Evolutionary conservation across 257 asterid genomes (phyloP).

Genomic region (Solanum gracilifrons): DNA sequence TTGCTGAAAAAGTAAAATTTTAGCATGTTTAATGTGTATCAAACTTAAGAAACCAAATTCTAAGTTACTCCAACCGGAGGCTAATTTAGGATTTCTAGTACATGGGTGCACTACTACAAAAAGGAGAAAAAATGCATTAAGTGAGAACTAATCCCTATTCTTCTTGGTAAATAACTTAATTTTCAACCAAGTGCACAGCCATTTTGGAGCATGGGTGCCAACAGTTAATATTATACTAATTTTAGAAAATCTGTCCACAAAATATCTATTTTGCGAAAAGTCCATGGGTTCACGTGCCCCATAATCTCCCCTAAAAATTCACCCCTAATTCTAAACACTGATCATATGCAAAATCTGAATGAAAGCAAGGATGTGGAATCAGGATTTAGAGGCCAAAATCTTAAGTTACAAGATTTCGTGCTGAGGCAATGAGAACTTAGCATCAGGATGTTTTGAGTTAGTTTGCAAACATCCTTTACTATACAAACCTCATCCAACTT

Average conservation of each 20-base stretch:
- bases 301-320: no score
- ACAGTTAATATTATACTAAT: not conserved
- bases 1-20: not conserved
- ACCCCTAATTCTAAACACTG: no score
- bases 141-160: not conserved
- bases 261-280: not conserved
- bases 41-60: not conserved
- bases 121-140: not conserved
- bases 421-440: not conserved
- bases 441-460: not conserved
- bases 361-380: not conserved
- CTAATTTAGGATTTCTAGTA: no score
- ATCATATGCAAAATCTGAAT: no score
- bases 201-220: not conserved
- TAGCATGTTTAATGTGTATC: not conserved
- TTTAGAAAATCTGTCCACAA: not conserved
- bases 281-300: not conserved
- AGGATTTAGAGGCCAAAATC: not conserved
- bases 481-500: not conserved
- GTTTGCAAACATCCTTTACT: not conserved
- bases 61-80: not conserved
- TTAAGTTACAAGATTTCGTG: not conserved
- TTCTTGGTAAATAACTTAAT: not conserved
- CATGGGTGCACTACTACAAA: not conserved
- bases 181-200: not conserved